Percentiles rank a stretch among this genome's conserved stretches.
Conservation (phyloP, 768 basidiomycete genomes). For the Trametes gibbosa region DNA sequence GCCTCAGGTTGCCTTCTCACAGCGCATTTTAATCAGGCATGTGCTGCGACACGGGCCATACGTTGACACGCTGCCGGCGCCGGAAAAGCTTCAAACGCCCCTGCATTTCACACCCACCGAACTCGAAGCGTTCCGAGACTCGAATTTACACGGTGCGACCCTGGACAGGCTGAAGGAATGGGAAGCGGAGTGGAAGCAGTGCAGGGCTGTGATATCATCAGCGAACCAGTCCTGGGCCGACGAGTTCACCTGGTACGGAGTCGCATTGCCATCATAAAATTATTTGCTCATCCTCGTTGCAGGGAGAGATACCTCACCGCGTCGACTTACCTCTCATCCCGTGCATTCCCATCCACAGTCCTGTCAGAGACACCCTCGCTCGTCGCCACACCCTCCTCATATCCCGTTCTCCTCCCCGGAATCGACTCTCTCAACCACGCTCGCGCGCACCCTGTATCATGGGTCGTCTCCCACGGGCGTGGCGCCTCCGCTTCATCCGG, state of each 20-base stretch:
- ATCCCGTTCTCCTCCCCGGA: slow-evolving; percentile 84
- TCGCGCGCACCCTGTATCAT: slow-evolving; percentile 77
- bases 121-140: slow-evolving; percentile 64
- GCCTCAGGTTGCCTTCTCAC: background rate
- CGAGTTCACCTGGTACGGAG: slow-evolving; percentile 63
- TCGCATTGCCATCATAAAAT: background rate
- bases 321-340: slow-evolving; percentile 77
- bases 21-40: background rate
- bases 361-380: slow-evolving; percentile 58
- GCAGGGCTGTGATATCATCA: slow-evolving; percentile 41
- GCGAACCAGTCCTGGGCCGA: slow-evolving; percentile 42
- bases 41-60: slow-evolving; percentile 56
- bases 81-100: slow-evolving; percentile 61
- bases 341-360: slow-evolving; percentile 86
- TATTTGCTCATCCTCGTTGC: background rate
- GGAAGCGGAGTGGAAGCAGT: slow-evolving; percentile 59
- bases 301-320: slow-evolving; percentile 76
- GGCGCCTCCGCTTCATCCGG: background rate
- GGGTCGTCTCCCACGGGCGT: slow-evolving; percentile 50
- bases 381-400: slow-evolving; percentile 45
- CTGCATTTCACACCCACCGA: slow-evolving; percentile 69
- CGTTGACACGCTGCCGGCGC: slow-evolving; percentile 59
- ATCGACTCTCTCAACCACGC: slow-evolving; percentile 86
- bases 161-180: slow-evolving; percentile 61
- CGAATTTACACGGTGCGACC: slow-evolving; percentile 79